Evolutionary conservation across 2,329 filamentous ascomycete genomes (phyloP).

Genomic region (Tolypocladium cylindrosporum): DNA sequence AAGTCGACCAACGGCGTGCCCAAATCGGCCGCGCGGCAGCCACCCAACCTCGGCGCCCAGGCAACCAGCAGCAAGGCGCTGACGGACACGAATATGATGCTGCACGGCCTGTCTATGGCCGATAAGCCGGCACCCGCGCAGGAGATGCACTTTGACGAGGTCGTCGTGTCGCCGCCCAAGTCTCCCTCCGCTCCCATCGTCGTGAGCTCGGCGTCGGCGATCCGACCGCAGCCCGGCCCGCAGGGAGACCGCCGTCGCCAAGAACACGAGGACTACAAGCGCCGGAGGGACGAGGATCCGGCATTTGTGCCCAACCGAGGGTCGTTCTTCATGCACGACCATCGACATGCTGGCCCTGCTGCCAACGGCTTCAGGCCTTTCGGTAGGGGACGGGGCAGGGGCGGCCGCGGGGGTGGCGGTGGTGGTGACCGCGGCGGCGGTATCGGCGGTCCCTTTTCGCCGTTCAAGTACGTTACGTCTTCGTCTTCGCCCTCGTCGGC

Average conservation of each 20-base stretch:
- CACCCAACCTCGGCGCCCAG: conserved; percentile 24
- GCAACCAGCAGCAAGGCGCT: conserved; percentile 22
- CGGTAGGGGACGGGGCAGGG: conserved; percentile 54
- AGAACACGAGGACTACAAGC: conserved; percentile 86
- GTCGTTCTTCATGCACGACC: conserved; percentile 95
- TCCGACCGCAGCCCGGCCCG: conserved; percentile 40
- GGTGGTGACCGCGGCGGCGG: conserved; percentile 36
- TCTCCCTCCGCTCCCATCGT: conserved; percentile 38
- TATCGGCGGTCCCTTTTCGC: conserved; percentile 47
- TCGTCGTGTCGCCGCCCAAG: conserved; percentile 26
- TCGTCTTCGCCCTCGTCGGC: not conserved
- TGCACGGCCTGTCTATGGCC: conserved; percentile 40
- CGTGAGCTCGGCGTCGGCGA: conserved; percentile 42
- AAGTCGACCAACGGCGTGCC: conserved; percentile 32
- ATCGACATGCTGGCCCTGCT: conserved; percentile 66
- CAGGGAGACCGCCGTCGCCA: conserved; percentile 63
- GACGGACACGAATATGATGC: conserved; percentile 49
- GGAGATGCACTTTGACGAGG: conserved; percentile 38
- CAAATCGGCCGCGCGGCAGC: conserved; percentile 21
- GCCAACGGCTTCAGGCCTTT: conserved; percentile 70
- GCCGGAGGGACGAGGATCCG: conserved; percentile 78
- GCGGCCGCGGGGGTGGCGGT: conserved; percentile 31
- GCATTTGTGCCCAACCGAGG: conserved; percentile 91
- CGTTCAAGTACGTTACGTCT: conserved; percentile 48
- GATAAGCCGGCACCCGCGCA: conserved; percentile 29